A percentile compares a stretch with the other conserved stretches of the same genome.
Evolutionary conservation across 2,329 filamentous ascomycete genomes (phyloP).

Genomic region (Phialemonium atrogriseum): DNA sequence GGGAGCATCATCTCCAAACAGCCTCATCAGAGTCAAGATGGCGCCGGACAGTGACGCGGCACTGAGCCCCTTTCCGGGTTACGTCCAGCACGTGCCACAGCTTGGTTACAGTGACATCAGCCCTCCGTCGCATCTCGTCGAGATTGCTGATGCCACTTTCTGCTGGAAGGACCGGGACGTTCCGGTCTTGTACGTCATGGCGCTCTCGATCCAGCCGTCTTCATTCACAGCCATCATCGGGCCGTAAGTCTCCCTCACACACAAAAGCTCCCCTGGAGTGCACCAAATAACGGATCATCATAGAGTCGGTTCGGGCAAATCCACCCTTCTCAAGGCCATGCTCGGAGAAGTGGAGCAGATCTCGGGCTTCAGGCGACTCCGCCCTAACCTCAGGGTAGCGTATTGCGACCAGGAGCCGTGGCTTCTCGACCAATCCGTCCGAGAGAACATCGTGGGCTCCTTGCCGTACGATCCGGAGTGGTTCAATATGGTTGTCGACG

Average conservation of each 20-base stretch:
- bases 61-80: slow-evolving; percentile 1
- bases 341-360: slow-evolving; percentile 11
- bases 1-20: slow-evolving; percentile 3
- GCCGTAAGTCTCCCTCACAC: slow-evolving; percentile 2
- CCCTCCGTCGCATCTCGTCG: slow-evolving; percentile 3
- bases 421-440: slow-evolving; percentile 15
- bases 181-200: slow-evolving; percentile 4
- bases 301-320: slow-evolving; percentile 12
- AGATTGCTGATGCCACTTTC: slow-evolving; percentile 7
- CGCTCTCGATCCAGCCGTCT: slow-evolving; percentile 1
- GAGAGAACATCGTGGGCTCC: slow-evolving; percentile 17
- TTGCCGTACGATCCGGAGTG: slow-evolving; percentile 18
- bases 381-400: slow-evolving; percentile 4
- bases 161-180: slow-evolving; percentile 5
- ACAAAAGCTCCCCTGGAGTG: background rate
- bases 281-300: too few species aligned
- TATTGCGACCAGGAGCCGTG: slow-evolving; percentile 10
- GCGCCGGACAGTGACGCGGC: too few species aligned
- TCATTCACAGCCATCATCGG: slow-evolving; percentile 7
- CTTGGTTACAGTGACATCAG: too few species aligned
- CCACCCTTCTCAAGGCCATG: slow-evolving; percentile 11
- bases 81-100: slow-evolving; percentile 1
- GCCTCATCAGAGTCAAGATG: background rate
- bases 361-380: slow-evolving; percentile 3
- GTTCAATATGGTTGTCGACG: slow-evolving; percentile 19